Conservation (phyloP, 202 grass and related monocot genomes). For the Brachypodium distachyon region DNA sequence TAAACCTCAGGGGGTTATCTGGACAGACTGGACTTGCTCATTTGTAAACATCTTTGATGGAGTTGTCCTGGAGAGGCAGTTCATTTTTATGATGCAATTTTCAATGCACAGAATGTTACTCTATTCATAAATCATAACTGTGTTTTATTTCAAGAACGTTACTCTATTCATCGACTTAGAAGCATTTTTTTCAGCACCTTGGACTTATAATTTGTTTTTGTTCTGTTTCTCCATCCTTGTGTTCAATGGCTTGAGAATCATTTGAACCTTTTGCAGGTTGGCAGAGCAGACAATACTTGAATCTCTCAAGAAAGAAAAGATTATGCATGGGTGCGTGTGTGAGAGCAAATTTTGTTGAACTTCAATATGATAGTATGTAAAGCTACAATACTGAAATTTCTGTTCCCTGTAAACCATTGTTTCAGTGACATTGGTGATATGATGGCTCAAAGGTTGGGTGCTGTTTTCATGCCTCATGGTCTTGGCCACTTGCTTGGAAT, state of each 20-base stretch:
- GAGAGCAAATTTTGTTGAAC: constrained; percentile 16
- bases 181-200: not conserved
- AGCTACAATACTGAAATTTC: constrained; percentile 16
- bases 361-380: constrained; percentile 5
- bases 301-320: constrained; percentile 54
- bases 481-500: constrained; percentile 97
- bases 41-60: not conserved
- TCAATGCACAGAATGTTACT: not conserved
- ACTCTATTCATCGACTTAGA: not conserved
- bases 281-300: constrained; percentile 77
- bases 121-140: not conserved
- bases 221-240: not conserved
- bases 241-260: not conserved
- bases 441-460: constrained; percentile 79
- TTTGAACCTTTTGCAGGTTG: constrained; percentile 43
- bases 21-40: no score
- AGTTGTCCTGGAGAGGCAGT: not conserved
- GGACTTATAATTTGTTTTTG: not conserved
- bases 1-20: no score
- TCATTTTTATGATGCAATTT: not conserved
- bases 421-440: constrained; percentile 76
- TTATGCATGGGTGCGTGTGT: constrained; percentile 52
- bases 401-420: constrained; percentile 20
- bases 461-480: constrained; percentile 95
- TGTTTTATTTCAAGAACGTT: not conserved